Evolutionary conservation across 2,329 filamentous ascomycete species (phyloP).

Genomic region (Trichoderma hamatum): DNA sequence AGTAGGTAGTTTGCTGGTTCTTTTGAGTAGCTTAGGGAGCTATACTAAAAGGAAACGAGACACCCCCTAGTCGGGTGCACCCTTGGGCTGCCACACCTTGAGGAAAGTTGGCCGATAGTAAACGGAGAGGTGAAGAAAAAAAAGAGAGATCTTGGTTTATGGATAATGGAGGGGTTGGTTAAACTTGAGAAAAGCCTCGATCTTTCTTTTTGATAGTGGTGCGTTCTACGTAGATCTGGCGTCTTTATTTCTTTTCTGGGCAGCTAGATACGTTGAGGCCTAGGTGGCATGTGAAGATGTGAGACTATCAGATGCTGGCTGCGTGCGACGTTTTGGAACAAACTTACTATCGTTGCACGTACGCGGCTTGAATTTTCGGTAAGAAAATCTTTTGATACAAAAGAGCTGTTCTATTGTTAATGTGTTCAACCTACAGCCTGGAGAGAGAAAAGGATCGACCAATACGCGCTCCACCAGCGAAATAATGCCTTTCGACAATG

Average conservation of each 20-base stretch:
- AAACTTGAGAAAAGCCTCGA: neutral
- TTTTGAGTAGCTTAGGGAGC: neutral
- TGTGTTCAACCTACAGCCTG: neutral
- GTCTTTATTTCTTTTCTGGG: neutral
- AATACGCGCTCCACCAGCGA: neutral
- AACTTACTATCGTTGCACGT: neutral
- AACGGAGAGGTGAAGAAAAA: neutral
- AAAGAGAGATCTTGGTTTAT: neutral
- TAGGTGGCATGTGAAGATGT: neutral
- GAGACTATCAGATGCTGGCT: neutral
- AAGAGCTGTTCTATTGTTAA: neutral
- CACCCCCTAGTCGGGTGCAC: neutral
- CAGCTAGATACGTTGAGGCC: neutral
- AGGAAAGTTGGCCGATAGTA: conserved; percentile 9
- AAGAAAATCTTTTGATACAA: neutral
- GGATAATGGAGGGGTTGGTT: neutral
- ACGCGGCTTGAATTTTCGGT: neutral
- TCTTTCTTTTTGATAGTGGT: neutral
- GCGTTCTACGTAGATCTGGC: neutral
- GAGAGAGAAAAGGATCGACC: neutral
- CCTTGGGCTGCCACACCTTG: conserved; percentile 24
- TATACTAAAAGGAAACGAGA: neutral
- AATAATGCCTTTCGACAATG: neutral
- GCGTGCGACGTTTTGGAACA: neutral
- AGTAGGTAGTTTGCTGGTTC: neutral